Base-by-base conservation (phyloP, 2,329 filamentous ascomycete species). In the Diaporthe longicolla region DNA sequence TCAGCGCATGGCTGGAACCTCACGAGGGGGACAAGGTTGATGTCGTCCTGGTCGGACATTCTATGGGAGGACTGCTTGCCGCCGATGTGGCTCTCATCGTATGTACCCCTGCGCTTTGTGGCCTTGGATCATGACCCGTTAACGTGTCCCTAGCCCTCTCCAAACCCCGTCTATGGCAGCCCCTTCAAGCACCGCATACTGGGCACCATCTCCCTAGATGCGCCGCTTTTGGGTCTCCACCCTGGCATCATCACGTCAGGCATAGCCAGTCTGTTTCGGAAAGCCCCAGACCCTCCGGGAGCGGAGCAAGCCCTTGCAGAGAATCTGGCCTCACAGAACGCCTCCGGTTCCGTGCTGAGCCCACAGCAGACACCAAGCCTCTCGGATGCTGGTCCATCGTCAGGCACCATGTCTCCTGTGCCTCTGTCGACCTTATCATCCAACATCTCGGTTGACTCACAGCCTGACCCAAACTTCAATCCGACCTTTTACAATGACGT, bases 171-270 rank as follows among this genome's bases (percentile, higher is more conserved):
- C 55, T 77, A 74, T 32, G 79, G 76, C 65, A 80, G 81, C 73
- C 84, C 84, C 15, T 90, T 93, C 77, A 91, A 91, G 76, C 94
- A 97, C 84, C 89, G 91, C 13, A 93, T 98, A 54, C 83, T 98
- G 40, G 95, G 95, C 0, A 92, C 92, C 6, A 87, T 98, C 72
- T 94, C 93, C 72, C 92, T 97, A 65, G 95, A 98, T 82, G 93
- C 94, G 0, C 95, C 95, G 0, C 95, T 97, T 74, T 86, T 98
- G 8, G 95, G 95, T 4, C 93, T 98, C 80, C 95, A 98, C 82
- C 95, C 95, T 1, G 94, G 95, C 8, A 93, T 98, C 55, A 90
- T 98, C 55, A 89, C 92, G n/a, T 93, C 93, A 50, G 94, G 95
- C 2, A 89, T 97, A 71, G 89, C 92, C 3, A 96, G 94, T 79